phyloP scores from a whole-genome alignment of 2,329 filamentous ascomycete genomes.

The Blastomyces percursus region DNA sequence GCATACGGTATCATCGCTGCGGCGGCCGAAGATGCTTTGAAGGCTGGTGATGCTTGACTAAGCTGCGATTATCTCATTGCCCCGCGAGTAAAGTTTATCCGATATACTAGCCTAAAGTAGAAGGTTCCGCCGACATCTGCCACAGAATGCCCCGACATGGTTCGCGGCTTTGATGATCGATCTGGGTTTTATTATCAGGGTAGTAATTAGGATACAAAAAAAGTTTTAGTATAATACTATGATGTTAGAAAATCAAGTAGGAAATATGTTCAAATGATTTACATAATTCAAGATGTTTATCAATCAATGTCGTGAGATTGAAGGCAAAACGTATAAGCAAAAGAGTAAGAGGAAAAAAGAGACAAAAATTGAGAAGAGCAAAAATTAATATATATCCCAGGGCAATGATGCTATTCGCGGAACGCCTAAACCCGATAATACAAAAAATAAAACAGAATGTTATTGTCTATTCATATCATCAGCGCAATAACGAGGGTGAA shows the following conservation, averaged over 20 bases:
- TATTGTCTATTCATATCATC: slow-evolving; percentile 8
- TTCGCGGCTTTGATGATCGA: background rate
- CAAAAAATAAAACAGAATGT: slow-evolving; percentile 1
- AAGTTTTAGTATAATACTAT: background rate
- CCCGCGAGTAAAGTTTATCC: background rate
- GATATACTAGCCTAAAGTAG: background rate
- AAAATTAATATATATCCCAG: slow-evolving; percentile 3
- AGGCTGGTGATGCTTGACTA: slow-evolving; percentile 1
- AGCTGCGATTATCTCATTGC: background rate
- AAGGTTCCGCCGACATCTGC: background rate
- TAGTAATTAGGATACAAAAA: background rate
- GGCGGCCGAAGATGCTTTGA: background rate
- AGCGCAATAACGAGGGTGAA: background rate
- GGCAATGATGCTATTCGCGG: background rate
- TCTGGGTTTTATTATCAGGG: background rate
- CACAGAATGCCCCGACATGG: background rate
- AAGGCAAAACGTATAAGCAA: background rate
- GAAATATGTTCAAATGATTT: background rate
- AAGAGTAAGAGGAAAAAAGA: background rate
- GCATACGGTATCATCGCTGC: background rate
- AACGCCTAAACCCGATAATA: slow-evolving; percentile 7
- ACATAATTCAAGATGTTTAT: background rate
- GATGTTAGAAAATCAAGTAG: background rate
- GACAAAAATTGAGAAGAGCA: background rate
- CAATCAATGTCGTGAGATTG: background rate